Base-by-base conservation (phyloP, 1,139 yeast genomes). In the Debaryomycetaceae sp. region DNA sequence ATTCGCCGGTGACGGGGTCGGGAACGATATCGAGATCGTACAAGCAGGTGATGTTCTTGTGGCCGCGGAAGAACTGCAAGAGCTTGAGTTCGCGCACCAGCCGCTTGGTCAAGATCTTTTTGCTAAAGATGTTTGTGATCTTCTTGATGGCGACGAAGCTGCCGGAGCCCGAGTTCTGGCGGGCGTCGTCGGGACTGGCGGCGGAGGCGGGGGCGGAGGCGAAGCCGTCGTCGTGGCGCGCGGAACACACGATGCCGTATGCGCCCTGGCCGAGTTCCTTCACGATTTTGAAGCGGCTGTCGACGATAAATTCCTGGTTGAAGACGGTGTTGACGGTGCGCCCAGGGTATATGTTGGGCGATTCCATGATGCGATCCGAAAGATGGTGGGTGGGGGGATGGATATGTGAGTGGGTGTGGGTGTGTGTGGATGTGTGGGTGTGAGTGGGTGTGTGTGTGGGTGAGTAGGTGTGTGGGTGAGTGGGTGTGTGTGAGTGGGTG, bases 221-320 rank as follows among this genome's bases (percentile, higher is more conserved):
- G n/a, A 66, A 55, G 11, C 78, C 80, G 31, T 77, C 83, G 33
- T 81, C 90, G 53, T 87, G 87, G 45, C 75, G 73, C 20, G 98
- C 97, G 1, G 95, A 81, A 47, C 95, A 90, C 4, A 90, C 97
- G 5, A 87, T 76, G 20, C 98, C 98, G 49, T 90, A 90, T 1
- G 98, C 96, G 4, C 98, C 98, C 45, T 87, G 95, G 16, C 98
- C 98, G 28, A 90, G 68, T 44, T 86, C 95, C 45, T 86, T 83
- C 36, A 83, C 81, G 40, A 90, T 68, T 48, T 82, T 79, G 54
- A 86, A 83, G 34, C 94, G 62, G 41, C 73, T 73, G 53, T 86
- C 95, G 34, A 87, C 85, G 28, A 85, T 73, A 51, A 87, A 87
- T 45, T 83, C 94, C 55, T 86, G 96, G 49, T 81, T 80, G 55